Evolutionary conservation across 768 basidiomycete genomes (phyloP).

Genomic region (Leccinum ochraceum): DNA sequence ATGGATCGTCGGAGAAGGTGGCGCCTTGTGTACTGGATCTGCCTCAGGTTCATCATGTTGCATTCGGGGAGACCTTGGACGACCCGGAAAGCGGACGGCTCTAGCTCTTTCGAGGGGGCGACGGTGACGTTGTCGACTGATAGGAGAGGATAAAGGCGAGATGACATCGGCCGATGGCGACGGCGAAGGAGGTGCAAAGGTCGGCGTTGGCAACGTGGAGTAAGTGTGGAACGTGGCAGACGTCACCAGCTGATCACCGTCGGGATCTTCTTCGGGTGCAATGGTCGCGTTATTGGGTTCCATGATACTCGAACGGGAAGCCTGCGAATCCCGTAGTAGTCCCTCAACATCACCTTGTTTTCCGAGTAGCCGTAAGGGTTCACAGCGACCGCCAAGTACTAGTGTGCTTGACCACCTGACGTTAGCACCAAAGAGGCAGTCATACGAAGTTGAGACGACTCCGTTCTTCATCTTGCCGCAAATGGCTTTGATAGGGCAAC

Average conservation of each 20-base stretch:
- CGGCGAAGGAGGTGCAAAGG: slow-evolving; percentile 32
- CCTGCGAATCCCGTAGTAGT: slow-evolving; percentile 17
- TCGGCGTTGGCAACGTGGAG: slow-evolving; percentile 29
- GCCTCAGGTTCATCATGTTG: slow-evolving; percentile 21
- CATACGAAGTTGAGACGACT: neutral
- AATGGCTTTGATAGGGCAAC: neutral
- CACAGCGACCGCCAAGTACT: neutral
- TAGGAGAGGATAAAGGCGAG: slow-evolving; percentile 23
- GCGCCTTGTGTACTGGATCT: neutral
- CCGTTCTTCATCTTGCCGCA: neutral
- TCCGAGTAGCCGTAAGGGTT: neutral
- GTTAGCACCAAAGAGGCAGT: slow-evolving; percentile 3
- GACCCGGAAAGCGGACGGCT: slow-evolving; percentile 33
- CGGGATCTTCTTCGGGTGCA: slow-evolving; percentile 17
- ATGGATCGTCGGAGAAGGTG: slow-evolving; percentile 7
- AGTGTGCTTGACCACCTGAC: neutral
- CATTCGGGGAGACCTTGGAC: slow-evolving; percentile 26
- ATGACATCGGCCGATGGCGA: slow-evolving; percentile 30
- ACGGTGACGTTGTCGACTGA: slow-evolving; percentile 24
- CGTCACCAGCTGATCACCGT: slow-evolving; percentile 19
- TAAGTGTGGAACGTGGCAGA: slow-evolving; percentile 25
- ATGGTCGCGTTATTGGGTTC: slow-evolving; percentile 11
- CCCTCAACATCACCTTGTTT: slow-evolving; percentile 7
- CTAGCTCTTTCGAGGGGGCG: slow-evolving; percentile 34
- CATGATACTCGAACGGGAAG: slow-evolving; percentile 14